phyloP scores from a whole-genome alignment of 805 yeast genomes.

The Yarrowia bubula region DNA sequence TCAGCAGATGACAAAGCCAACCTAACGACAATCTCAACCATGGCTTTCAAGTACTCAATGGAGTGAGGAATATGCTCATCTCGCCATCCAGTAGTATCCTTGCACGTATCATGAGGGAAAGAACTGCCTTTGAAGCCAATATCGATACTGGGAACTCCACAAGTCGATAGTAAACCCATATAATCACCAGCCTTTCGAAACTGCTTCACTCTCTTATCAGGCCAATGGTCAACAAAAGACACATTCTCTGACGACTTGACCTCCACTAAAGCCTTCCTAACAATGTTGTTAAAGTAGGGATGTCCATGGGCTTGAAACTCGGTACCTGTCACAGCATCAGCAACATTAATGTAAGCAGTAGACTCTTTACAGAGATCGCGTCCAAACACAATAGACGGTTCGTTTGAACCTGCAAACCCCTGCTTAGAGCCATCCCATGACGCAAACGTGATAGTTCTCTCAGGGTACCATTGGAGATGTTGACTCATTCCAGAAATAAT shows the following conservation, averaged over 20 bases:
- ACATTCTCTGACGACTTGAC: conserved; percentile 12
- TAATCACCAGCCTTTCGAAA: conserved; percentile 55
- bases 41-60: conserved; percentile 54
- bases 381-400: conserved; percentile 61
- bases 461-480: conserved; percentile 73
- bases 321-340: conserved; percentile 56
- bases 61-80: conserved; percentile 50
- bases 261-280: conserved; percentile 44
- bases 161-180: conserved; percentile 60
- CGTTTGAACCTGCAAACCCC: conserved; percentile 81
- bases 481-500: conserved; percentile 62
- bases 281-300: conserved; percentile 57
- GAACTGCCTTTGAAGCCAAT: conserved; percentile 48
- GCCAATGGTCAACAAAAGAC: conserved; percentile 31
- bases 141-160: conserved; percentile 70
- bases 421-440: conserved; percentile 82
- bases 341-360: conserved; percentile 71
- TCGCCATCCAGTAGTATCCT: conserved; percentile 62
- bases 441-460: conserved; percentile 75
- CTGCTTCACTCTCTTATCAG: conserved; percentile 26
- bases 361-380: conserved; percentile 58
- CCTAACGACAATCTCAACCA: conserved; percentile 56
- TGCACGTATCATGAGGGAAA: conserved; percentile 55
- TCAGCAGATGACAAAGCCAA: conserved; percentile 63
- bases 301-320: conserved; percentile 57